phyloP scores from a whole-genome alignment of 148 eudicot genomes.

The Amaranthus cruentus region DNA sequence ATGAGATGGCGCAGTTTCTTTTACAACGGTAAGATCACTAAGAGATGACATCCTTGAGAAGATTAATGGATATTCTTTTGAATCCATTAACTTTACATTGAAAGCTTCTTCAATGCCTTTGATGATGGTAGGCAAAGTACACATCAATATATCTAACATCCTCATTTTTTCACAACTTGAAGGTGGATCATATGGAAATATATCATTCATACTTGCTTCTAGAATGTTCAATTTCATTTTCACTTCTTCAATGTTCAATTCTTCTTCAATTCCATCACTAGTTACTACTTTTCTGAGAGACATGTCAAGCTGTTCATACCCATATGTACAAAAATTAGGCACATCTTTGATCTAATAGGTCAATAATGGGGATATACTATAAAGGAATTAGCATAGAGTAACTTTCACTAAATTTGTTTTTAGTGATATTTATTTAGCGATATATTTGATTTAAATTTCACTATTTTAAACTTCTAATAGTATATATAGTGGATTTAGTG shows the following conservation, averaged over 20 bases:
- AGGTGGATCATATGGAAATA: slow-evolving; percentile 9
- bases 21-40: slow-evolving; percentile 17
- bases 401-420: no score
- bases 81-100: slow-evolving; percentile 18
- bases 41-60: slow-evolving; percentile 21
- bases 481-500: no score
- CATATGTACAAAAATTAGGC: not conserved
- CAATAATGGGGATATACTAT: no score
- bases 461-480: no score
- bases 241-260: slow-evolving; percentile 11
- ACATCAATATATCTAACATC: slow-evolving; percentile 25
- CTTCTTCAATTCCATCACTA: slow-evolving; percentile 13
- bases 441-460: no score
- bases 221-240: slow-evolving; percentile 14
- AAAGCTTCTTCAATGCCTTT: slow-evolving; percentile 24
- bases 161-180: slow-evolving; percentile 8
- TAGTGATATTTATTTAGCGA: no score
- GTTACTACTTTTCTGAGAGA: not conserved
- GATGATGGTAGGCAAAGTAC: slow-evolving; percentile 6
- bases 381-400: no score
- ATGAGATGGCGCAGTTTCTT: slow-evolving; percentile 22
- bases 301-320: not conserved
- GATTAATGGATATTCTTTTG: slow-evolving; percentile 9
- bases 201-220: slow-evolving; percentile 24
- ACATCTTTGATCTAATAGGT: no score